These are phyloP conservation scores for Martensiomyces pterosporus DNA, from an alignment of 192 early-diverging fungal species.

Conservation along the genomic window DNA sequence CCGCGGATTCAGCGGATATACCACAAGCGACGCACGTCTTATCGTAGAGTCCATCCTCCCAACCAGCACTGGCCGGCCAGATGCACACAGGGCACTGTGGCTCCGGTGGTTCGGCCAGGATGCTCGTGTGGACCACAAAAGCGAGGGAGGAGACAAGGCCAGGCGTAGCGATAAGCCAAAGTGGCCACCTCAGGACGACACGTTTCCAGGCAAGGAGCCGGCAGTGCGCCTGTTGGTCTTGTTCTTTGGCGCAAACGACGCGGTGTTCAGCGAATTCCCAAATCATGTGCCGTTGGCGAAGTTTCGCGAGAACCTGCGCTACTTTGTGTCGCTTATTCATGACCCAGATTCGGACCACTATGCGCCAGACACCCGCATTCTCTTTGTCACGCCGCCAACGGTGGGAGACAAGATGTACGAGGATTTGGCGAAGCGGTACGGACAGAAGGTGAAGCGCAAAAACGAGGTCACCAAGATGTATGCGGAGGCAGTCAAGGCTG, in stretches of 20 bases:
- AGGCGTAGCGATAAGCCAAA: too few relatives aligned
- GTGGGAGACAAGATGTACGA: conserved; percentile 56
- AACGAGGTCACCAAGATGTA: conserved; percentile 50
- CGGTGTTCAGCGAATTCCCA: conserved; percentile 38
- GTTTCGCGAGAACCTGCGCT: conserved; percentile 59
- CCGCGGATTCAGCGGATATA: conserved; percentile 80
- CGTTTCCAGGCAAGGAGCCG: conserved; percentile 7
- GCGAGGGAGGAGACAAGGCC: too few relatives aligned
- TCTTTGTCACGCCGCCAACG: conserved; percentile 70
- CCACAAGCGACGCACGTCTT: conserved; percentile 55
- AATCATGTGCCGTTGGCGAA: conserved; percentile 62
- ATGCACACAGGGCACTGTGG: too few relatives aligned
- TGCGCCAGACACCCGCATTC: conserved; percentile 57
- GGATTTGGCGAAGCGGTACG: conserved; percentile 17
- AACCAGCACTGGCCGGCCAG: too few relatives aligned
- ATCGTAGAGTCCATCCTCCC: conserved; percentile 57
- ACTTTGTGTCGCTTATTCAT: conserved; percentile 57
- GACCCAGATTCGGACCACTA: conserved; percentile 50
- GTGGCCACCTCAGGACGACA: conserved; percentile 1
- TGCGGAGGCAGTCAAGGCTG: conserved; percentile 40
- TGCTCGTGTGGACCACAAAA: neutral
- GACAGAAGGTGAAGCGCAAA: conserved; percentile 27
- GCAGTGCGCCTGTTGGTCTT: conserved; percentile 61
- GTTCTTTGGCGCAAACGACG: conserved; percentile 84
- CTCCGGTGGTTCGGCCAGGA: conserved; percentile 4